Percentiles rank a stretch among this genome's conserved stretches.
Evolutionary conservation across 106 monocot species (phyloP).

Genomic region (Apostasia ramifera): DNA sequence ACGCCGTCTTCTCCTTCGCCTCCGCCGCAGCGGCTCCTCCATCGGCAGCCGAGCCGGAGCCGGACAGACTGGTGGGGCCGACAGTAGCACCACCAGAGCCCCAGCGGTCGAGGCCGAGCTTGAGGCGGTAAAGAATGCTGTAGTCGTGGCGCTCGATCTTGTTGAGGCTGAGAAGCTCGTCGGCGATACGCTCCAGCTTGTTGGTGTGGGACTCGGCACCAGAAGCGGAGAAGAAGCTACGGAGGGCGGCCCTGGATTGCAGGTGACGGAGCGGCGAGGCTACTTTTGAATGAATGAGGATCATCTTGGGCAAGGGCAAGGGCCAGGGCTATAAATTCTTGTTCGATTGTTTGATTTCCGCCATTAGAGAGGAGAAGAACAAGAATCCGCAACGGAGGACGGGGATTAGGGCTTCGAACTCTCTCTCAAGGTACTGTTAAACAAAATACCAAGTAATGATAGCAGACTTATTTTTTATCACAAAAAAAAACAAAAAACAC

Average conservation of each 20-base stretch:
- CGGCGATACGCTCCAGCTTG: slow-evolving; percentile 83
- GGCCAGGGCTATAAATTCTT: too few relatives aligned
- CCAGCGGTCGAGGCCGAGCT: slow-evolving; percentile 61
- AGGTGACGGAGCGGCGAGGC: slow-evolving; percentile 18
- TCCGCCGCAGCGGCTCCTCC: slow-evolving; percentile 21
- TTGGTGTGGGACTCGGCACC: slow-evolving; percentile 25
- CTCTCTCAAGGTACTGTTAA: too few relatives aligned
- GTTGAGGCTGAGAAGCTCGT: slow-evolving; percentile 68
- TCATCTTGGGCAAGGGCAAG: background rate
- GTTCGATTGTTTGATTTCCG: too few relatives aligned
- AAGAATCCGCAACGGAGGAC: too few relatives aligned
- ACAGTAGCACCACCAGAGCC: slow-evolving; percentile 21
- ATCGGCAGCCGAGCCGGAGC: background rate
- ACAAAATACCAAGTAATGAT: too few relatives aligned
- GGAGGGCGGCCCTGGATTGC: background rate
- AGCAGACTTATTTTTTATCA: too few relatives aligned
- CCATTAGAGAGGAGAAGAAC: too few relatives aligned
- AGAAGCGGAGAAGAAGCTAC: slow-evolving; percentile 10
- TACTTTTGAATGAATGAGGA: background rate
- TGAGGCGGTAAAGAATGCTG: slow-evolving; percentile 76
- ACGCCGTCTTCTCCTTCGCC: slow-evolving; percentile 72
- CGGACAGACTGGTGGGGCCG: slow-evolving; percentile 1
- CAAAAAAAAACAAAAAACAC: too few relatives aligned
- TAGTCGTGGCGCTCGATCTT: slow-evolving; percentile 70
- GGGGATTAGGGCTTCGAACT: too few relatives aligned